Evolutionary conservation across 148 eudicot species (phyloP).

Genomic region (Hydrangea macrophylla): DNA sequence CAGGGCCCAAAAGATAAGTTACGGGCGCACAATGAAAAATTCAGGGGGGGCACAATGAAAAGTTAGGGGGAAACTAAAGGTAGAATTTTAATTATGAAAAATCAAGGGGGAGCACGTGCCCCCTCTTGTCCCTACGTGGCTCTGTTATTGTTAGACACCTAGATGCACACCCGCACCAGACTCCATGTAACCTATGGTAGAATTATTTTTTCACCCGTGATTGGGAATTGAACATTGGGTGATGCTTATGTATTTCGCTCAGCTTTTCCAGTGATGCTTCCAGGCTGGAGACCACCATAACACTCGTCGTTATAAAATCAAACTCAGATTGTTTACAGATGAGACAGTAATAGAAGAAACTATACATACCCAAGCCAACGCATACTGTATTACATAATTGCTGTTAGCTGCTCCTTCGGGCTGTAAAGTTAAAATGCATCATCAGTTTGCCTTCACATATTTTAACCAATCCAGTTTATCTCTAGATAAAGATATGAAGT

Average conservation of each 20-base stretch:
- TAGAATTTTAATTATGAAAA: too few relatives aligned
- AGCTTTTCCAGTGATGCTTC: background rate
- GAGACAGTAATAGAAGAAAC: background rate
- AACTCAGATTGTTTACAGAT: background rate
- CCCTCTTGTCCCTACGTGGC: background rate
- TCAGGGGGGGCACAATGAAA: too few relatives aligned
- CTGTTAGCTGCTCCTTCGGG: slow-evolving; percentile 95
- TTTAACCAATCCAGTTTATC: background rate
- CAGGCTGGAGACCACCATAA: background rate
- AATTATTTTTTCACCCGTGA: background rate
- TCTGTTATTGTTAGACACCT: too few relatives aligned
- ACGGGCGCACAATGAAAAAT: too few relatives aligned
- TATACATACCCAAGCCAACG: slow-evolving; percentile 84
- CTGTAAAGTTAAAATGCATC: slow-evolving; percentile 38
- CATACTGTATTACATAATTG: slow-evolving; percentile 96
- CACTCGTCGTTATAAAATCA: background rate
- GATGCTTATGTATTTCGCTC: background rate
- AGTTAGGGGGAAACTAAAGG: too few relatives aligned
- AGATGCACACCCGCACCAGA: too few relatives aligned
- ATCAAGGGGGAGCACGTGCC: background rate
- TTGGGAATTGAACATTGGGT: background rate
- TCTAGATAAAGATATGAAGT: background rate
- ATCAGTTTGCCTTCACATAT: slow-evolving; percentile 6
- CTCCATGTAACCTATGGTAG: too few relatives aligned
- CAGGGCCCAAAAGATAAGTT: too few relatives aligned